Evolutionary conservation across 139 green algal genomes (phyloP).

Genomic region (Chlorella sp.): DNA sequence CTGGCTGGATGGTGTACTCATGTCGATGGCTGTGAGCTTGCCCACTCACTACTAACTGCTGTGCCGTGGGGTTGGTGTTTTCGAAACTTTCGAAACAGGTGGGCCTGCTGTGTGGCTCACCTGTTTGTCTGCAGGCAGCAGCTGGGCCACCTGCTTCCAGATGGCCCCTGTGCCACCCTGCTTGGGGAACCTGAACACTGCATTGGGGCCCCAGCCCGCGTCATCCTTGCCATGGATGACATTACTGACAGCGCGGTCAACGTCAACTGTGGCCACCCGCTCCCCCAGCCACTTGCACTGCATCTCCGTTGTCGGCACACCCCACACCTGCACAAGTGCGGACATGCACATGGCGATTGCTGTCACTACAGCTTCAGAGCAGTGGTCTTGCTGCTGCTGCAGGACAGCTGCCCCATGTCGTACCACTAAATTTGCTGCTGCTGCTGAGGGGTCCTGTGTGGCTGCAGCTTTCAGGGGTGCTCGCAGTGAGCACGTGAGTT

Average conservation of each 20-base stretch:
- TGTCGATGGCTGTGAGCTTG: too few species aligned
- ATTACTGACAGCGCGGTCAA: conserved; percentile 73
- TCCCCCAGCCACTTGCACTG: conserved; percentile 91
- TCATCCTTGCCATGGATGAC: conserved; percentile 85
- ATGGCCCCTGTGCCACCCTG: conserved; percentile 81
- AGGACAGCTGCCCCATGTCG: too few species aligned
- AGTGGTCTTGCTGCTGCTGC: too few species aligned
- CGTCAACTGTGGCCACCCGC: conserved; percentile 85
- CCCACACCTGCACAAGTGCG: conserved; percentile 76
- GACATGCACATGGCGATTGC: too few species aligned
- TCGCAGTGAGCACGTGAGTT: too few species aligned
- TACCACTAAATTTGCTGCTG: too few species aligned
- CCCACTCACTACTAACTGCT: too few species aligned
- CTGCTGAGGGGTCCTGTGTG: too few species aligned
- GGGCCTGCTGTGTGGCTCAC: too few species aligned
- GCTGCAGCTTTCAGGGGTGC: too few species aligned
- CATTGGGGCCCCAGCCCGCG: conserved; percentile 85
- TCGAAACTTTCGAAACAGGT: too few species aligned
- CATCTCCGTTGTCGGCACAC: conserved; percentile 73
- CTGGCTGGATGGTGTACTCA: neutral
- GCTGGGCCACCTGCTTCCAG: conserved; percentile 77
- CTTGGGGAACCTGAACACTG: conserved; percentile 84
- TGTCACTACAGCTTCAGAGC: neutral
- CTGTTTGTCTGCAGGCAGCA: conserved; percentile 72
- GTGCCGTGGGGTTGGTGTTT: too few species aligned